phyloP scores from a whole-genome alignment of 495 filamentous ascomycete species.

The Trichoderma virens region DNA sequence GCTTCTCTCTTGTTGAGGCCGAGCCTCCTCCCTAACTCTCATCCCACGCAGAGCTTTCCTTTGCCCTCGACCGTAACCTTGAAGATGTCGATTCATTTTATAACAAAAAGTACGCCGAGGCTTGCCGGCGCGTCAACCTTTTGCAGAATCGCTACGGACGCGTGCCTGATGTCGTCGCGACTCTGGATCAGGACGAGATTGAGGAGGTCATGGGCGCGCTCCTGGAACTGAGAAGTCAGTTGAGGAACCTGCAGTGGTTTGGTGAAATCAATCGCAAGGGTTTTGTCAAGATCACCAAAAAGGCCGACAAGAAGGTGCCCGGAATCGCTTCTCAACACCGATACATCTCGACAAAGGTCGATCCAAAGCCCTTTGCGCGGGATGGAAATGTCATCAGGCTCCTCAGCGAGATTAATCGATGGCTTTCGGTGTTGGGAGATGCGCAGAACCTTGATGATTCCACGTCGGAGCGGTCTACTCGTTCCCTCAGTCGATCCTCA shows the following conservation, averaged over 20 bases:
- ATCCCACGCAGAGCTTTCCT: slow-evolving; percentile 71
- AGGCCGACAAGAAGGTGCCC: slow-evolving; percentile 84
- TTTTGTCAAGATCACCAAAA: slow-evolving; percentile 97
- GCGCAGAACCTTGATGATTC: slow-evolving; percentile 62
- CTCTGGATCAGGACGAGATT: slow-evolving; percentile 62
- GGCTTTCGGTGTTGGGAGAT: slow-evolving; percentile 76
- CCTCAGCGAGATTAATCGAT: slow-evolving; percentile 77
- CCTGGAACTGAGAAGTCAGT: slow-evolving; percentile 74
- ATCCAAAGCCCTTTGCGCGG: slow-evolving; percentile 74
- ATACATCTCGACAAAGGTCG: slow-evolving; percentile 82
- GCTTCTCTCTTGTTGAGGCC: background rate
- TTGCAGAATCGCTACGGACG: slow-evolving; percentile 76
- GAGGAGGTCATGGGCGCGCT: slow-evolving; percentile 85
- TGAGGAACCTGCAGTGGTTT: slow-evolving; percentile 94
- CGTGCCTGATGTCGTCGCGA: slow-evolving; percentile 38
- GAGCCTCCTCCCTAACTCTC: slow-evolving; percentile 20
- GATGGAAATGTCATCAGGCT: slow-evolving; percentile 57
- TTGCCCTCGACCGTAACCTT: slow-evolving; percentile 87
- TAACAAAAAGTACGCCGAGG: slow-evolving; percentile 86
- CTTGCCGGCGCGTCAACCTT: slow-evolving; percentile 70
- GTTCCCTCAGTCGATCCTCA: slow-evolving; percentile 62
- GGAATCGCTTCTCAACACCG: slow-evolving; percentile 63
- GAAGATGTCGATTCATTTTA: slow-evolving; percentile 94
- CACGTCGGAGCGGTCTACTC: slow-evolving; percentile 60
- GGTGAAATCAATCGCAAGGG: slow-evolving; percentile 92